phyloP scores from a whole-genome alignment of 148 eudicot species.

The Chenopodium formosanum region DNA sequence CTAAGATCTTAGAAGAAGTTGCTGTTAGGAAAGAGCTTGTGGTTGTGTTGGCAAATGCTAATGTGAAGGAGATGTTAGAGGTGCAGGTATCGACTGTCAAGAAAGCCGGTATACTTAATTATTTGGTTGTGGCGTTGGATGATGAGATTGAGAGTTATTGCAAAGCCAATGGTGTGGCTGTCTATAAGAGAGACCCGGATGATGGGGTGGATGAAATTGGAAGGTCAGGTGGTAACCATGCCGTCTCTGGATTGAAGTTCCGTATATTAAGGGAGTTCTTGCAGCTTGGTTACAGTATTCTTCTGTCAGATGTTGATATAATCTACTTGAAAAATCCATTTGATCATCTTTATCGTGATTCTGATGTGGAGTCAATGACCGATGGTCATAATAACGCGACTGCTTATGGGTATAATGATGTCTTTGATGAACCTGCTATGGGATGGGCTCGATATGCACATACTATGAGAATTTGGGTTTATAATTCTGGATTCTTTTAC shows the following conservation, averaged over 20 bases:
- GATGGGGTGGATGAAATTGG: conserved; percentile 62
- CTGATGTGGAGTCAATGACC: conserved; percentile 94
- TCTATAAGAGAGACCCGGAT: conserved; percentile 81
- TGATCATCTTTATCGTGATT: conserved; percentile 75
- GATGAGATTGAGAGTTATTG: conserved; percentile 59
- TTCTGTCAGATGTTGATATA: conserved; percentile 88
- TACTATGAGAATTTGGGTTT: conserved; percentile 97
- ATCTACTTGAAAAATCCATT: conserved; percentile 92
- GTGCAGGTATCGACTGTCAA: conserved; percentile 61
- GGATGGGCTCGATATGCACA: conserved; percentile 99
- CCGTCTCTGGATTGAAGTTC: conserved; percentile 82
- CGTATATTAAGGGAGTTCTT: conserved; percentile 83
- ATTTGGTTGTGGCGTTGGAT: conserved; percentile 80
- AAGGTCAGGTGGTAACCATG: conserved; percentile 71
- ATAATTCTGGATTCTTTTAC: conserved; percentile 89
- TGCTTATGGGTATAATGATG: conserved; percentile 86
- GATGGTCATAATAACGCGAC: conserved; percentile 89
- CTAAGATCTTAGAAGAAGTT: conserved; percentile 55
- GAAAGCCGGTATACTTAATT: conserved; percentile 66
- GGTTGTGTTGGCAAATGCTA: conserved; percentile 76
- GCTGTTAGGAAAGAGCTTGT: conserved; percentile 72
- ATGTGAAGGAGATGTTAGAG: conserved; percentile 74
- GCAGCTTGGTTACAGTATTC: conserved; percentile 86
- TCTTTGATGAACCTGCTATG: conserved; percentile 89
- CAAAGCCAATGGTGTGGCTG: conserved; percentile 57